These are phyloP conservation scores for Neofusicoccum ribis DNA, from an alignment of 2,329 filamentous ascomycete species.

Conservation along the genomic window DNA sequence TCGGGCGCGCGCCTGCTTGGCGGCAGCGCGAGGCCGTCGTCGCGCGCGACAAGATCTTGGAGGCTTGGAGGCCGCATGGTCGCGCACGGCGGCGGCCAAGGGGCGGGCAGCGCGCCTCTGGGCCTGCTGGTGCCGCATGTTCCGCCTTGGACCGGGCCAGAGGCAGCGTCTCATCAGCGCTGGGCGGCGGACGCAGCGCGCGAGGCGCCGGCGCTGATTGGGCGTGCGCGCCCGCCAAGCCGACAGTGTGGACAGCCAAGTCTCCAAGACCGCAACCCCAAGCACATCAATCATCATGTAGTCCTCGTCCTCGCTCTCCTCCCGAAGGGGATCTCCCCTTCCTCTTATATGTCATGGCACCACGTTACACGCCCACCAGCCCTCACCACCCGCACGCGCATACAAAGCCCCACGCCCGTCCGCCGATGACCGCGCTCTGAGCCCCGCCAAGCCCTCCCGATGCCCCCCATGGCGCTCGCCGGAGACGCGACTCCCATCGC, in stretches of 20 bases:
- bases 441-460: not conserved
- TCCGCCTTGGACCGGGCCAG: conserved; percentile 18
- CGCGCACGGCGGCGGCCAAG: conserved; percentile 3
- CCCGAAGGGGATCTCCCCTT: conserved; percentile 16
- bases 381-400: not conserved
- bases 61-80: not conserved
- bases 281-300: conserved; percentile 18
- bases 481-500: conserved; percentile 26
- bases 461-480: conserved; percentile 13
- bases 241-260: conserved; percentile 15
- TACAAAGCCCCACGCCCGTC: not conserved
- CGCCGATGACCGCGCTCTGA: conserved; percentile 9
- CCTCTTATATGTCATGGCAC: conserved; percentile 17
- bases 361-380: conserved; percentile 5
- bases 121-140: conserved; percentile 8
- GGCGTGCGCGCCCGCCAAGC: not conserved
- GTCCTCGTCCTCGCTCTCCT: conserved; percentile 10
- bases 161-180: conserved; percentile 16
- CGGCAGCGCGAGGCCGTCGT: not conserved
- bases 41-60: not conserved
- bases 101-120: not conserved
- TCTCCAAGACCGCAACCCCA: conserved; percentile 18
- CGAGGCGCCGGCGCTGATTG: not conserved
- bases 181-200: conserved; percentile 12
- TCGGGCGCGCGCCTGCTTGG: not conserved